Conservation (phyloP, 139 green algal species). For the Zygnema cylindricum region DNA sequence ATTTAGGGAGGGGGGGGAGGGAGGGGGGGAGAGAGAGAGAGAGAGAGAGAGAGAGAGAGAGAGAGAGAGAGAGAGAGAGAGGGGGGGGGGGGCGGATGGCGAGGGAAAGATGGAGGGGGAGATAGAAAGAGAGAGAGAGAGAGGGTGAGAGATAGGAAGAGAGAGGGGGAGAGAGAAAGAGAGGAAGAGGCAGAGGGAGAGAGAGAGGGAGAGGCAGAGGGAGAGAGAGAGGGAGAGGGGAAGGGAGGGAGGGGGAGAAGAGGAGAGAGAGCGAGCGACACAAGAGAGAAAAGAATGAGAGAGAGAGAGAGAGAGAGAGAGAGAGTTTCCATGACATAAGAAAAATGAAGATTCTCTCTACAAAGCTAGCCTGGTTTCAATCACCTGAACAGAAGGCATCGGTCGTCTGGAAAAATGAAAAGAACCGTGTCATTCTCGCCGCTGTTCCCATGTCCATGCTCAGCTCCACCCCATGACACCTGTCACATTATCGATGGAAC, state of each 20-base stretch:
- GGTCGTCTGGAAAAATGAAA: slow-evolving; percentile 25
- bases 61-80: not conserved
- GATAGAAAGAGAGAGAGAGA: not conserved
- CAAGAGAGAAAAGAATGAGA: too few relatives aligned
- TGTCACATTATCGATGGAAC: not conserved
- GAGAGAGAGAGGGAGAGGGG: not conserved
- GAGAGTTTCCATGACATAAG: not conserved
- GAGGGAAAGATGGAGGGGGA: not conserved
- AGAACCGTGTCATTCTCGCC: slow-evolving; percentile 47
- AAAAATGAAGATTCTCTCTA: not conserved
- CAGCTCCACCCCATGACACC: slow-evolving; percentile 35
- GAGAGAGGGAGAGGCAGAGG: not conserved
- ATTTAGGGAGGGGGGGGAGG: not conserved
- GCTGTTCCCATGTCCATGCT: slow-evolving; percentile 28
- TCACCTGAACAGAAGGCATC: slow-evolving; percentile 46
- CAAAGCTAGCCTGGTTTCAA: not conserved
- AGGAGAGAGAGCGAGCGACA: too few relatives aligned
- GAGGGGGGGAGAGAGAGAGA: not conserved
- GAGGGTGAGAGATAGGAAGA: not conserved
- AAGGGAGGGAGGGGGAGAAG: too few relatives aligned
- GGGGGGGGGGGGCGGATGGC: too few relatives aligned
- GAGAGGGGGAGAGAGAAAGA: too few relatives aligned
- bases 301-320: not conserved
- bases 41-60: not conserved
- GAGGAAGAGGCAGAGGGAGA: not conserved